These are phyloP conservation scores for Colletotrichum acutatum DNA, from an alignment of 2,329 filamentous ascomycete genomes.

Conservation along the genomic window DNA sequence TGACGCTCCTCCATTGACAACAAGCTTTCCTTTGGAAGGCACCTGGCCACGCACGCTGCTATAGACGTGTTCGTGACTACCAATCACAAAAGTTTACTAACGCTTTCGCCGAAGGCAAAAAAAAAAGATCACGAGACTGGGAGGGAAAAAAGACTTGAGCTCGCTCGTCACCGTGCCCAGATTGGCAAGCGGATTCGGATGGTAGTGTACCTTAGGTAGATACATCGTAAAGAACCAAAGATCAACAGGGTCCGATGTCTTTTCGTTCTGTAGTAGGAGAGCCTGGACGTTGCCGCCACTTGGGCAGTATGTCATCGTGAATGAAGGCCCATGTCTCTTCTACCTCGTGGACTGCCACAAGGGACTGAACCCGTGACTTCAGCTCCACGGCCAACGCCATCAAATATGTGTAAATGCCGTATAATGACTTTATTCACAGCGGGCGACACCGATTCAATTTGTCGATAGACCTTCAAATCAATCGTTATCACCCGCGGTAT, in stretches of 20 bases:
- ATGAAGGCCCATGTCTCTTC: background rate
- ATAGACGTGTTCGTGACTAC: background rate
- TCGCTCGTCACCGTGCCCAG: background rate
- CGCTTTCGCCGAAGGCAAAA: background rate
- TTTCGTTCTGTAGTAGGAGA: background rate
- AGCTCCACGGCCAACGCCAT: background rate
- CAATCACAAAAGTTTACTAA: background rate
- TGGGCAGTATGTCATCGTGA: background rate
- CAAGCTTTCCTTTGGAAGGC: background rate
- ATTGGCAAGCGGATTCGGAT: background rate
- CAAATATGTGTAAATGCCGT: background rate
- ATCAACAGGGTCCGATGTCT: conserved; percentile 12
- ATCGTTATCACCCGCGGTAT: too few relatives aligned
- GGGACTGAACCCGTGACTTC: background rate
- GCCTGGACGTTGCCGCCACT: background rate
- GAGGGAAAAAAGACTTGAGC: too few relatives aligned
- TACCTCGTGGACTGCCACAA: background rate
- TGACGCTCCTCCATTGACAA: background rate
- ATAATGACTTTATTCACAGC: background rate
- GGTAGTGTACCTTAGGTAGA: background rate
- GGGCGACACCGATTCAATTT: background rate
- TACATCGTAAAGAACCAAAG: background rate
- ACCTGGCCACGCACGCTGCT: background rate
- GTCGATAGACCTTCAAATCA: background rate
- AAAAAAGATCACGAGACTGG: too few relatives aligned